phyloP scores from a whole-genome alignment of 2,329 filamentous ascomycete genomes.

The Nothophoma quercina region DNA sequence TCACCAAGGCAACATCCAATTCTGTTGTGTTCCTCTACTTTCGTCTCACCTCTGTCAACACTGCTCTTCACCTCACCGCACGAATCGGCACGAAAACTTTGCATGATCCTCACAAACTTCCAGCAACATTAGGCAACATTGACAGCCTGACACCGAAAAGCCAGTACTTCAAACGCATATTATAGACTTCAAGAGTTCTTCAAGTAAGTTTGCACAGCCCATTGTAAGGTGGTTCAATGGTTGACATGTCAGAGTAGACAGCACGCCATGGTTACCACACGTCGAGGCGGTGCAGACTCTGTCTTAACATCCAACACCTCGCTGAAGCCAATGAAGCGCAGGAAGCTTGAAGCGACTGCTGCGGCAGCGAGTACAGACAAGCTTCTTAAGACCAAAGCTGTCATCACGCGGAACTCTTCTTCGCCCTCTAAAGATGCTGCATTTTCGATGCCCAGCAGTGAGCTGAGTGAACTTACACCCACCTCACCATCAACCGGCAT shows the following conservation, averaged over 20 bases:
- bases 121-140: too few species aligned
- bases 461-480: conserved; percentile 14
- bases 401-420: neutral
- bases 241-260: neutral
- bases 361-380: neutral
- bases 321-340: neutral
- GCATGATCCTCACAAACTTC: neutral
- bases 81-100: neutral
- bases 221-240: neutral
- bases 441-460: neutral
- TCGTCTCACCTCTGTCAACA: neutral
- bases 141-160: too few species aligned
- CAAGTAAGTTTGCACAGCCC: too few species aligned
- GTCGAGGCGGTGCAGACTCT: conserved; percentile 16
- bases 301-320: neutral
- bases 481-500: conserved; percentile 17
- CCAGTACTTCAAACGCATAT: too few species aligned
- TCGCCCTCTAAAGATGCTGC: neutral
- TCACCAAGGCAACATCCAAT: conserved; percentile 12
- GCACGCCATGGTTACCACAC: conserved; percentile 20
- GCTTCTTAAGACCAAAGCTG: neutral
- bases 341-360: neutral
- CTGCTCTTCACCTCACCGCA: neutral
- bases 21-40: neutral
- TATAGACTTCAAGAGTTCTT: too few species aligned